These are phyloP conservation scores for Geoglossum glabrum DNA, from an alignment of 495 filamentous ascomycete species.

Conservation along the genomic window DNA sequence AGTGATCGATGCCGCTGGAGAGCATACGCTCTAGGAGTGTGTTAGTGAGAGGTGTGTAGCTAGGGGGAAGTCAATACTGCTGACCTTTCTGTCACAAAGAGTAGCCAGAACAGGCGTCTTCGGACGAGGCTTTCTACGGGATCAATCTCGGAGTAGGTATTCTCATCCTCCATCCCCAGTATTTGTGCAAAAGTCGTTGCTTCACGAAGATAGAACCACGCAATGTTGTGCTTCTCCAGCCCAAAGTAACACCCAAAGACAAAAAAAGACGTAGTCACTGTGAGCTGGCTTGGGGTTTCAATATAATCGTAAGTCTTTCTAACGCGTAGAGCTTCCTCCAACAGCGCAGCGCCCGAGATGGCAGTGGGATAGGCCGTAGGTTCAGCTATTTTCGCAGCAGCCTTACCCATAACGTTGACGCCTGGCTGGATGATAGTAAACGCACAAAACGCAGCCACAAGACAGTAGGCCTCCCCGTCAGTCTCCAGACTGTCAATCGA, in stretches of 20 bases:
- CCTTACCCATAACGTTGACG: constrained; percentile 35
- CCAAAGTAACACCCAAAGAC: constrained; percentile 21
- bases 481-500: constrained; percentile 37
- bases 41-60: constrained; percentile 1
- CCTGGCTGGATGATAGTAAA: constrained; percentile 74
- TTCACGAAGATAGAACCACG: constrained; percentile 24
- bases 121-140: constrained; percentile 31
- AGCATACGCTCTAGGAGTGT: constrained; percentile 37
- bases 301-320: constrained; percentile 56
- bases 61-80: background rate
- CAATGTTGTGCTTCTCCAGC: constrained; percentile 22
- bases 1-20: constrained; percentile 58
- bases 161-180: constrained; percentile 39
- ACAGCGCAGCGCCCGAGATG: constrained; percentile 34
- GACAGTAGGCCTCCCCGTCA: constrained; percentile 56
- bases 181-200: constrained; percentile 22
- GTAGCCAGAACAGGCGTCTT: constrained; percentile 47
- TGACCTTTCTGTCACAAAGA: constrained; percentile 52
- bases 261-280: constrained; percentile 23
- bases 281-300: constrained; percentile 24
- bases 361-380: constrained; percentile 2
- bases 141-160: constrained; percentile 28
- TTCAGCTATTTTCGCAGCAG: constrained; percentile 6
- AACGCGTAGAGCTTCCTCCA: constrained; percentile 57
- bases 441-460: constrained; percentile 58